Percentiles rank a stretch among this genome's conserved stretches.
Conservation (phyloP, 2,329 filamentous ascomycete genomes). For the Diaporthe velutina region DNA sequence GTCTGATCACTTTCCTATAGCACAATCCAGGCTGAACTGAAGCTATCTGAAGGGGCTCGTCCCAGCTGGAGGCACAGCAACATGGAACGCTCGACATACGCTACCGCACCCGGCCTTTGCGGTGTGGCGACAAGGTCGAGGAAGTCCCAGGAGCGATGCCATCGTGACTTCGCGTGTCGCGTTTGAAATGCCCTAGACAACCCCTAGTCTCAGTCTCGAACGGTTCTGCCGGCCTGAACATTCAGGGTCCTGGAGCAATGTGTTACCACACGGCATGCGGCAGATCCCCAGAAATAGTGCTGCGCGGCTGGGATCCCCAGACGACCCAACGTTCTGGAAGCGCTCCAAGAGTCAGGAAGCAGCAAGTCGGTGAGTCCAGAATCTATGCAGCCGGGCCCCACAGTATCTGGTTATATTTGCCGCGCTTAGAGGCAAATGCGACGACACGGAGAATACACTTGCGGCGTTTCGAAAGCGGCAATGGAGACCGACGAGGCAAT, state of each 20-base stretch:
- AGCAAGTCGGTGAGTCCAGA: constrained; percentile 30
- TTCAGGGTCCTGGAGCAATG: constrained; percentile 21
- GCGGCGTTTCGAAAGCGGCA: constrained; percentile 19
- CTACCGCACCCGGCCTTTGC: not conserved
- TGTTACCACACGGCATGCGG: constrained; percentile 20
- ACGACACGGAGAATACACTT: constrained; percentile 4
- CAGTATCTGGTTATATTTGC: constrained; percentile 10
- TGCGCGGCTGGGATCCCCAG: constrained; percentile 22
- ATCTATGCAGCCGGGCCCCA: constrained; percentile 11
- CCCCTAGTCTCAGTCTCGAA: not conserved
- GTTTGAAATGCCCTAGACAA: not conserved
- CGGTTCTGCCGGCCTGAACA: constrained; percentile 5
- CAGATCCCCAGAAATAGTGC: constrained; percentile 23
- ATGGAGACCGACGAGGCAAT: not conserved
- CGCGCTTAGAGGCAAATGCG: constrained; percentile 18
- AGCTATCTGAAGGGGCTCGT: not conserved
- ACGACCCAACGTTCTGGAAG: constrained; percentile 22
- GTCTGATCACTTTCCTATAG: not conserved
- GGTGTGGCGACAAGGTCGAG: not conserved
- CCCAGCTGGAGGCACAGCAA: not conserved
- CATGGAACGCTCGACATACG: not conserved
- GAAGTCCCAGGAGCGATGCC: not conserved
- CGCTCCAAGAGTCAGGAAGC: constrained; percentile 1
- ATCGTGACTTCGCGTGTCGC: constrained; percentile 12
- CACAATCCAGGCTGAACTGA: not conserved